Conservation (phyloP, 2,329 filamentous ascomycete genomes). For the Alternaria panax region DNA sequence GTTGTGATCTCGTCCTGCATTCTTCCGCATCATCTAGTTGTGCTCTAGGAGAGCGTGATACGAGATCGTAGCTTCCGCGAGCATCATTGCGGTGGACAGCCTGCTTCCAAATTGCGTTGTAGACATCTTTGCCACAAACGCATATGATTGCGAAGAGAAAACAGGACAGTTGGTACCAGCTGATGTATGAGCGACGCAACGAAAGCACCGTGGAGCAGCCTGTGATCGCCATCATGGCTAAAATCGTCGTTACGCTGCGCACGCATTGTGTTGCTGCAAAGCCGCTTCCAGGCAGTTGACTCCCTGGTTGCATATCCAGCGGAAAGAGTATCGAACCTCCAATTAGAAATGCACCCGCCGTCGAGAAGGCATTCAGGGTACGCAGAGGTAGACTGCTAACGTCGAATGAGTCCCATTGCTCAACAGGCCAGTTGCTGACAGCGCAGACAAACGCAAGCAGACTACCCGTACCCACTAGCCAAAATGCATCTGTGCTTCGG, state of each 20-base stretch:
- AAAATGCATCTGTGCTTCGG: not conserved
- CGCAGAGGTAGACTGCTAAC: conserved; percentile 15
- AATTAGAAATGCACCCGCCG: conserved; percentile 21
- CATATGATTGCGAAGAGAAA: conserved; percentile 23
- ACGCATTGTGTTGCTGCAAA: not conserved
- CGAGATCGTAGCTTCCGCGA: conserved; percentile 9
- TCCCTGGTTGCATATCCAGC: not conserved
- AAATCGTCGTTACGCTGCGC: conserved; percentile 14
- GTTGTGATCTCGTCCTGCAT: not conserved
- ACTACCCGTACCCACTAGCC: conserved; percentile 9
- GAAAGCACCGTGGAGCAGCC: conserved; percentile 24
- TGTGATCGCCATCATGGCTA: conserved; percentile 20
- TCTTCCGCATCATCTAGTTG: conserved; percentile 13
- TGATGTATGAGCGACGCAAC: conserved; percentile 34
- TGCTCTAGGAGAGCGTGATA: not conserved
- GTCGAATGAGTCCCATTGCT: conserved; percentile 17
- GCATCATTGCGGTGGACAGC: not conserved
- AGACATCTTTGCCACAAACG: conserved; percentile 11
- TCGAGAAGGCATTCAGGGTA: conserved; percentile 20
- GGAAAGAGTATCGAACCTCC: conserved; percentile 30
- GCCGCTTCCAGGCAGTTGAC: not conserved
- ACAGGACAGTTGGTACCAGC: conserved; percentile 22
- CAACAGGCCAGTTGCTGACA: conserved; percentile 1
- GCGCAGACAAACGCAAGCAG: conserved; percentile 16
- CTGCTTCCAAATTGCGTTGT: not conserved